Base-by-base conservation (phyloP, 306 rosid genomes). In the Pterocarpus macrocarpus region DNA sequence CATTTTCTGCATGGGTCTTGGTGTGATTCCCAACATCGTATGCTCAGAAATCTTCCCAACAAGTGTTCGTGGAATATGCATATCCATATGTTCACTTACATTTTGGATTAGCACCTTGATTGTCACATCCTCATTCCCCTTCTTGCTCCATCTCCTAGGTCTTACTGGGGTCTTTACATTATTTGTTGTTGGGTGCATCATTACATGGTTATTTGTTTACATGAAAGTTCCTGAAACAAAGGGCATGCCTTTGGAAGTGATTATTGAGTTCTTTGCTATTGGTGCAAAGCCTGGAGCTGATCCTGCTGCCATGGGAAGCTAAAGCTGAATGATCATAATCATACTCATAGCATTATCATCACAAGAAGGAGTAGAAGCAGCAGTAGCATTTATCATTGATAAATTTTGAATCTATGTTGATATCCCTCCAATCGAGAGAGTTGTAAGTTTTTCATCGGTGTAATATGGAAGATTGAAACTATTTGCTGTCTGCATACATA, bases 221-320 rank as follows among this genome's bases (percentile, higher is more conserved):
- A 66, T 85, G 55, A 92, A 90, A 70, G 94, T 89, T 43, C 93
- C 97, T 14, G 94, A 92, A 73, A 90, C 97, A 0, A 92, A 89
- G 66, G 97, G 93, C 67, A 90, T 92, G 97, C 93, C 94, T 68
- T 75, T 89, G 2, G 97, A 92, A 87, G 93, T 92, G 66, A 90
- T 92, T 1, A 87, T 75, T 47, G 97, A 92, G 85, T 89, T 90
- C 67, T 90, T 90, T 16, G 85, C 91, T 45, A 64, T 88, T 33
- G 90, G 90, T 62, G 75, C 86, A 0, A 90, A 74, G 41, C 90
- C 80, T 39, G 73, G 83, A 53, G 38, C 57, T 66, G 73, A 63
- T 71, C 50, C 2, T 34, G 34, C 68, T 35, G 14, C 16, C 0
- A 2, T 65, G 2, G 61, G 50, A 32, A 62, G 69, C 43, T 13